Base-by-base conservation (phyloP, 192 early-diverging fungal genomes). In the Backusella luteola region DNA sequence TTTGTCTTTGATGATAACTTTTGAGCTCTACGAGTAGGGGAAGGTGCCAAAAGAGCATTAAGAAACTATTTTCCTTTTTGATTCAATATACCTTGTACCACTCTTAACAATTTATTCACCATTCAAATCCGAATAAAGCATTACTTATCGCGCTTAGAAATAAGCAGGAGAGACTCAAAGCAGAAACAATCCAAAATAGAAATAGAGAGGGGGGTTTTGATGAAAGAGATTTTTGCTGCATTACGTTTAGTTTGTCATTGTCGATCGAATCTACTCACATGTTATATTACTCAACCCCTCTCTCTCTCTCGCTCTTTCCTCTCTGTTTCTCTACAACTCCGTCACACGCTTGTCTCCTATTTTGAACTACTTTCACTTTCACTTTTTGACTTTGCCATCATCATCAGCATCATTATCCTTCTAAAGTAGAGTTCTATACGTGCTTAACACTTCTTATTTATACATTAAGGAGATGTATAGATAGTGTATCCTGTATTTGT, bases 211-310 rank as follows among this genome's bases (percentile, higher is more conserved):
- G 52, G 21, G 52, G 38, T 2, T 39, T 9, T 6, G 21, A 21
- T 56, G 52, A 56, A 56, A 56, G 21, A 56, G 21, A 32, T 49
- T 49, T 56, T 56, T 56, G 52, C 52, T 56, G 21, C 21, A 21
- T 56, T 56, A 21, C 52, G 52, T 56, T 56, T 56, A 56, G 52
- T 56, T 21, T 56, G 52, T 56, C 52, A 56, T 56, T 56, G 52
- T 56, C 52, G 52, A 56, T 56, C 52, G 52, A 56, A 56, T 56
- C 17, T 56, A 56, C 52, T 56, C 52, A 56, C 52, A 56, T 56
- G 52, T 19, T 53, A 21, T 56, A 6, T 56, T 56, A 23, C 21
- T 56, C 52, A 56, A 56, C 52, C 52, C 52, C 52, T 23, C 42
- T 44, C 42, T 12, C 0, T 44, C 42, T 44, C 42, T 56, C 32